phyloP scores from a whole-genome alignment of 2,329 filamentous ascomycete genomes.

The Tolypocladium album region DNA sequence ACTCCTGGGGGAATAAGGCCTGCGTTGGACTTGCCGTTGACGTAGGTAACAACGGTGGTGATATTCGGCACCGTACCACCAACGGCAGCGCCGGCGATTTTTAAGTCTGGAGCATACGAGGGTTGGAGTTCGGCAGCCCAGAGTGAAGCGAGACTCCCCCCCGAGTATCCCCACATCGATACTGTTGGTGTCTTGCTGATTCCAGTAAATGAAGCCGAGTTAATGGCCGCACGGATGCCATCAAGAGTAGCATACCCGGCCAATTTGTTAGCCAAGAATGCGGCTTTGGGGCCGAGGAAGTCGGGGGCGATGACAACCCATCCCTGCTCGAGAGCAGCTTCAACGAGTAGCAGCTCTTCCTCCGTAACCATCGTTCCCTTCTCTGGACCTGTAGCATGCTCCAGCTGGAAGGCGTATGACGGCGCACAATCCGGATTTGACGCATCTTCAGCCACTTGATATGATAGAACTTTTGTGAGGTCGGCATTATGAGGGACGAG shows the following conservation, averaged over 20 bases:
- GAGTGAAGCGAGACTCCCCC: slow-evolving; percentile 6
- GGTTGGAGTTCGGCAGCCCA: slow-evolving; percentile 4
- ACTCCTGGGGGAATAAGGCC: slow-evolving; percentile 12
- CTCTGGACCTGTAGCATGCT: slow-evolving; percentile 12
- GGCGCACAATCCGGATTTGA: slow-evolving; percentile 22
- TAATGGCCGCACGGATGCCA: slow-evolving; percentile 28
- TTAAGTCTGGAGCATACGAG: slow-evolving; percentile 13
- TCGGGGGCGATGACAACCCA: slow-evolving; percentile 42
- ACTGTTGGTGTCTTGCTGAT: slow-evolving; percentile 19
- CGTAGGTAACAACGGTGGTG: slow-evolving; percentile 1
- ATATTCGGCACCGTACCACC: slow-evolving; percentile 11
- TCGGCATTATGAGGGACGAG: slow-evolving; percentile 22
- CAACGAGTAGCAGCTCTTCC: slow-evolving; percentile 10
- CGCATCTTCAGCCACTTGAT: slow-evolving; percentile 29
- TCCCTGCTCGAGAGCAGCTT: slow-evolving; percentile 24
- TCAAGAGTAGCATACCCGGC: slow-evolving; percentile 32
- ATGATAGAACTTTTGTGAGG: slow-evolving; percentile 23
- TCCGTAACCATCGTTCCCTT: slow-evolving; percentile 21
- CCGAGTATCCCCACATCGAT: slow-evolving; percentile 31
- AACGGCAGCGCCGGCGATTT: slow-evolving; percentile 11
- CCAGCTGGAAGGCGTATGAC: slow-evolving; percentile 11
- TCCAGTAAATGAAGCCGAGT: slow-evolving; percentile 12
- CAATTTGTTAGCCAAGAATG: slow-evolving; percentile 28
- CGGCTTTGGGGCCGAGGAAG: slow-evolving; percentile 29
- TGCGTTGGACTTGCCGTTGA: slow-evolving; percentile 7